Conservation (phyloP, 2,329 filamentous ascomycete genomes). For the Fonsecaea pedrosoi region DNA sequence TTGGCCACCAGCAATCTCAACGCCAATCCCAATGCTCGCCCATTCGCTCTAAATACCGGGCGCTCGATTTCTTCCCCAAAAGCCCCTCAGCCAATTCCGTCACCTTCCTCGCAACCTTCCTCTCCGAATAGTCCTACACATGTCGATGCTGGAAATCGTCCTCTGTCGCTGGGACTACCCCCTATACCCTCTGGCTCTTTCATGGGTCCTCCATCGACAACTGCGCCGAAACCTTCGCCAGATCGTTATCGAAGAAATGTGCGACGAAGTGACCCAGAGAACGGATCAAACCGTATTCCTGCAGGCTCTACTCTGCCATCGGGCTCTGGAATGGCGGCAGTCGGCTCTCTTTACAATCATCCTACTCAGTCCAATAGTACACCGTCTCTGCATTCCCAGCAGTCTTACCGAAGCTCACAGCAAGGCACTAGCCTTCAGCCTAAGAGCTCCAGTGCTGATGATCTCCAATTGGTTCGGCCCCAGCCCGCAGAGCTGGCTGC, state of each 20-base stretch:
- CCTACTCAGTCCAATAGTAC: conserved; percentile 49
- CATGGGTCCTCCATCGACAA: conserved; percentile 22
- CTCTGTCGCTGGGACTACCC: conserved; percentile 32
- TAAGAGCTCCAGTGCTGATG: conserved; percentile 70
- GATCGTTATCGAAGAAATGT: conserved; percentile 81
- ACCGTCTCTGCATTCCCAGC: conserved; percentile 42
- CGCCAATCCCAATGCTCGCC: conserved; percentile 31
- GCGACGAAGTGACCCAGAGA: conserved; percentile 58
- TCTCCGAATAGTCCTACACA: conserved; percentile 25
- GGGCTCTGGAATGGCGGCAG: conserved; percentile 61
- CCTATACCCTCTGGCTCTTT: conserved; percentile 30
- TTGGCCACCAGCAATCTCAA: conserved; percentile 60
- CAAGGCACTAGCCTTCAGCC: conserved; percentile 58
- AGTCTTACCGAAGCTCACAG: conserved; percentile 44
- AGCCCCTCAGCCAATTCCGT: conserved; percentile 47
- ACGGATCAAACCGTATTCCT: conserved; percentile 25
- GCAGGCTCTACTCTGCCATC: conserved; percentile 55
- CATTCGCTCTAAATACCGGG: conserved; percentile 21
- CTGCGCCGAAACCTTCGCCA: conserved; percentile 70
- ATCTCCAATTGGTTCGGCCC: conserved; percentile 63
- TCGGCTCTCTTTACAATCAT: conserved; percentile 63
- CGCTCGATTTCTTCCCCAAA: conserved; percentile 61
- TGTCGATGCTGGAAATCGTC: conserved; percentile 33
- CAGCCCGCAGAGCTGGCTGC: conserved; percentile 71
- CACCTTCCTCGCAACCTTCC: conserved; percentile 26